These are phyloP conservation scores for Globisporangium perplexum DNA, from an alignment of 352 stramenopile genomes.

Conservation along the genomic window DNA sequence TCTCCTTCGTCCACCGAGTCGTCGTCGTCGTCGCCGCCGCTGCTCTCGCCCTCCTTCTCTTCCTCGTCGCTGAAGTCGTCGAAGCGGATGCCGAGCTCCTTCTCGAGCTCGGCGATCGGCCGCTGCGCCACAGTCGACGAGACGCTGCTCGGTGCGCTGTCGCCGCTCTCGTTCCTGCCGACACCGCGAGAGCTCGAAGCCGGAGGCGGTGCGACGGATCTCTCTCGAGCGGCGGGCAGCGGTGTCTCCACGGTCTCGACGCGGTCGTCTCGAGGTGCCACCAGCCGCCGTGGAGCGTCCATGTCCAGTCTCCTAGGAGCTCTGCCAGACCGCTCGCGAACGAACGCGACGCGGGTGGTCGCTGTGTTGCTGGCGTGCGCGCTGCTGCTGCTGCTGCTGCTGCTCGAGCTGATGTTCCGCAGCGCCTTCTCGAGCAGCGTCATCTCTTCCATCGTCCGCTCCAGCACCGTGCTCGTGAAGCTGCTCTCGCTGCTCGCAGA, in stretches of 20 bases:
- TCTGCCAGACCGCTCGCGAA: background rate
- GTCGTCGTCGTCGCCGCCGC: conserved; percentile 23
- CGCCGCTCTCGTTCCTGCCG: conserved; percentile 2
- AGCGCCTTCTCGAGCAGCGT: conserved; percentile 61
- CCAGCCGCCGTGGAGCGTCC: too few species aligned
- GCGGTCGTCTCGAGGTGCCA: background rate
- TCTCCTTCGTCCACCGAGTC: conserved; percentile 20
- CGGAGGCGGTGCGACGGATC: background rate
- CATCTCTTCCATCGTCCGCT: conserved; percentile 57
- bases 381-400: conserved; percentile 23
- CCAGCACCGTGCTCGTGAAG: conserved; percentile 33
- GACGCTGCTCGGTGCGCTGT: conserved; percentile 17
- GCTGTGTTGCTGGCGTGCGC: background rate
- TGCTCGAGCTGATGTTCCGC: conserved; percentile 60
- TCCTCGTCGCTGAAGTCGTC: conserved; percentile 58
- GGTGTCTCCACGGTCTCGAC: background rate
- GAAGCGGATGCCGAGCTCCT: conserved; percentile 61
- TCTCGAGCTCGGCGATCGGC: conserved; percentile 66
- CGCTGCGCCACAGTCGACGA: conserved; percentile 38
- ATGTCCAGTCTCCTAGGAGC: background rate
- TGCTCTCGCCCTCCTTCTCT: conserved; percentile 23
- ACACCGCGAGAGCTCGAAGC: background rate
- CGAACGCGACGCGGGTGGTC: background rate
- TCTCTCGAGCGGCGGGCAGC: background rate
- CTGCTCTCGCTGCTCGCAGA: conserved; percentile 29